Conservation (phyloP, 257 asterid genomes). For the Ocimum tenuiflorum region DNA sequence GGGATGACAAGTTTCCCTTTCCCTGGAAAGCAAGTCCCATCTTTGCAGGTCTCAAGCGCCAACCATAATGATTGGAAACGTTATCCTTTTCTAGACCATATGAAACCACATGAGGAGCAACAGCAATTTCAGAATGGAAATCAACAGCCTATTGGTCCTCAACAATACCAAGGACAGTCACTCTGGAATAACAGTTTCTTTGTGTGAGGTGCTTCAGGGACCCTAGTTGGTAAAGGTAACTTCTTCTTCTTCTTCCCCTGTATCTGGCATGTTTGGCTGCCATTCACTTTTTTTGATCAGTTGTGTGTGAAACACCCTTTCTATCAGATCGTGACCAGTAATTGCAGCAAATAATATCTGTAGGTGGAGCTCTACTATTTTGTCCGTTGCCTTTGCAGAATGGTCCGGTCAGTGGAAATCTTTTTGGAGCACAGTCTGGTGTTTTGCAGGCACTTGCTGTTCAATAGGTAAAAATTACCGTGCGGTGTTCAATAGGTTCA, state of each 20-base stretch:
- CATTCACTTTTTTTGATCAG: not conserved
- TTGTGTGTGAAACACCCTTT: not conserved
- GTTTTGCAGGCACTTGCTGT: constrained; percentile 67
- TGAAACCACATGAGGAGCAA: constrained; percentile 42
- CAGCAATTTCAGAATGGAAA: constrained; percentile 48
- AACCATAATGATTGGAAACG: constrained; percentile 44
- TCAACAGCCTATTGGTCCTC: constrained; percentile 43
- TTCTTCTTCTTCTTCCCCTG: not conserved
- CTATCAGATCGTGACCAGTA: constrained; percentile 41
- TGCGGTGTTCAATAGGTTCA: constrained; percentile 46
- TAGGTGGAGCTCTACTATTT: constrained; percentile 43
- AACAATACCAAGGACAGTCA: constrained; percentile 60
- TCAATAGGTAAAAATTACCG: constrained; percentile 31
- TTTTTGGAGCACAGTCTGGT: constrained; percentile 62
- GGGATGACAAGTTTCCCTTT: constrained; percentile 62
- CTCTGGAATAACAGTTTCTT: constrained; percentile 53
- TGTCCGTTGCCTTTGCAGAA: constrained; percentile 48
- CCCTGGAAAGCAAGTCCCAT: constrained; percentile 66
- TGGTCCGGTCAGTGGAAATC: constrained; percentile 50
- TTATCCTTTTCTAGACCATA: constrained; percentile 35
- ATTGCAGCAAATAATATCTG: constrained; percentile 38
- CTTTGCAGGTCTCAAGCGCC: constrained; percentile 39
- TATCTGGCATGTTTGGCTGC: not conserved
- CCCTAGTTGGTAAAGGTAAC: constrained; percentile 35
- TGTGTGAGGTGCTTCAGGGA: constrained; percentile 52